Conservation (phyloP, 176 grass and related monocot genomes). For the Rhynchospora pubera region DNA sequence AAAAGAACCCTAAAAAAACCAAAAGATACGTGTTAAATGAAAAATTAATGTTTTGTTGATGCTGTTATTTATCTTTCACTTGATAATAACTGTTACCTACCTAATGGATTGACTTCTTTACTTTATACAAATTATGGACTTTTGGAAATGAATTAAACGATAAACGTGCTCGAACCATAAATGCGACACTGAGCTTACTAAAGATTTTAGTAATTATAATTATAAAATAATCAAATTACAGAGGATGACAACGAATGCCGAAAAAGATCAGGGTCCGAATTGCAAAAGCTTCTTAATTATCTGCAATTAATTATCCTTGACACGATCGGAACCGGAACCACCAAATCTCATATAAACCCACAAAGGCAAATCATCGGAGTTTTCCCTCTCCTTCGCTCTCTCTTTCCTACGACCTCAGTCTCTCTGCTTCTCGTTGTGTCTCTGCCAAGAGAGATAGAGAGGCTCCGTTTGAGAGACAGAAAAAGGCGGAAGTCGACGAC, state of each 20-base stretch:
- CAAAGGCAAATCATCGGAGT: neutral
- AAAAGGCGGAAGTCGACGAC: constrained; percentile 6
- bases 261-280: neutral
- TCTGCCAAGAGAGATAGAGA: neutral
- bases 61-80: no score
- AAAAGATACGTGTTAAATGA: no score
- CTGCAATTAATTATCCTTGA: neutral
- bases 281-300: neutral
- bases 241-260: neutral
- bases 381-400: neutral
- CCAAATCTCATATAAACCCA: neutral
- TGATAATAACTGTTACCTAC: no score
- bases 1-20: no score
- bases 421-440: neutral
- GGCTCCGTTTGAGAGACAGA: neutral
- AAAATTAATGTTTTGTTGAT: no score
- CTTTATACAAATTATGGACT: neutral
- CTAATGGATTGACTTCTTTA: no score
- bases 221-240: no score
- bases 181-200: neutral
- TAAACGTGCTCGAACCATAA: neutral
- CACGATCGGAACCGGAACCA: neutral
- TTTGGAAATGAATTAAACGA: neutral
- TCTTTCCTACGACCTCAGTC: neutral
- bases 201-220: neutral